Conservation (phyloP, 805 yeast genomes). For the Lipomyces japonicus region DNA sequence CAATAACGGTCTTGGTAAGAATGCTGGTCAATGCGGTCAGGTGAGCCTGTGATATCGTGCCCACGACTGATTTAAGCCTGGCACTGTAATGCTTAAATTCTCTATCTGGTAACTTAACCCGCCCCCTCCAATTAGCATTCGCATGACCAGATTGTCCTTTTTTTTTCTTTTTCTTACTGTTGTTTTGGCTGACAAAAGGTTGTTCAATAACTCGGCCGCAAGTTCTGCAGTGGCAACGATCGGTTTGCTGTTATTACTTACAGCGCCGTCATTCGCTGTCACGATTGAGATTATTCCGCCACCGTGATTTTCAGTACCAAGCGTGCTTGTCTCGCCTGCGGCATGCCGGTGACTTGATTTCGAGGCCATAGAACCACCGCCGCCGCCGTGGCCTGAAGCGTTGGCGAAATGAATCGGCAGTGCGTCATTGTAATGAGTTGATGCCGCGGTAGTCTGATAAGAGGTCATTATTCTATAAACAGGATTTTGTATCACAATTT, state of each 20-base stretch:
- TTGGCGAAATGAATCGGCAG: conserved; percentile 20
- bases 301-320: not conserved
- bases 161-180: not conserved
- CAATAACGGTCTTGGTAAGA: not conserved
- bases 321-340: not conserved
- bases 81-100: conserved; percentile 18
- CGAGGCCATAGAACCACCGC: no score
- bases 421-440: conserved; percentile 24
- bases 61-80: conserved; percentile 6
- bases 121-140: not conserved
- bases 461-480: conserved; percentile 27
- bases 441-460: conserved; percentile 22
- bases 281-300: not conserved
- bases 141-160: not conserved
- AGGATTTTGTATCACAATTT: no score
- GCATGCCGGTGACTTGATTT: no score
- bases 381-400: conserved; percentile 3
- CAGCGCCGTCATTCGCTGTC: no score
- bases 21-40: conserved; percentile 1
- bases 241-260: no score
- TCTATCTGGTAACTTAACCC: conserved; percentile 13
- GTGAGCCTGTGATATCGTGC: conserved; percentile 10
- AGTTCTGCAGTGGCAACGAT: conserved; percentile 1
- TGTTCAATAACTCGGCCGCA: conserved; percentile 1
- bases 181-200: conserved; percentile 4